Evolutionary conservation across 176 grass and related monocot species (phyloP).

Genomic region (Aechmea fasciata): DNA sequence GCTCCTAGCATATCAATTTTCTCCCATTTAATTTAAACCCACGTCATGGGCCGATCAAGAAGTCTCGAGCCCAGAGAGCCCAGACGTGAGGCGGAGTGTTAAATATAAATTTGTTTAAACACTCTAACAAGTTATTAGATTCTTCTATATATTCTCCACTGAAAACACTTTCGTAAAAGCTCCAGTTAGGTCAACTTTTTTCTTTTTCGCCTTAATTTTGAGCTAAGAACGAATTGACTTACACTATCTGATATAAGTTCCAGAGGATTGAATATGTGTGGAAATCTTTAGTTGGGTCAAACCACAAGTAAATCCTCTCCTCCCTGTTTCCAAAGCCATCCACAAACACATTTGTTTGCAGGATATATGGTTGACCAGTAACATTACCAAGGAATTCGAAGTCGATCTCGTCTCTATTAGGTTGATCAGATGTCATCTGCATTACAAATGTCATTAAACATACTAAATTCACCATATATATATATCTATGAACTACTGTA

Average conservation of each 20-base stretch:
- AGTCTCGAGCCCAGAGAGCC: too few relatives aligned
- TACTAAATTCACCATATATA: neutral
- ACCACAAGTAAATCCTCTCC: conserved; percentile 32
- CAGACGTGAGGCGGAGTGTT: too few relatives aligned
- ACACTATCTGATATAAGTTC: conserved; percentile 36
- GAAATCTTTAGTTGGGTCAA: conserved; percentile 32
- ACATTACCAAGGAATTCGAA: conserved; percentile 35
- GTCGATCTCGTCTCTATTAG: conserved; percentile 32
- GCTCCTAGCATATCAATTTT: too few relatives aligned
- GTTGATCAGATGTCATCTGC: conserved; percentile 24
- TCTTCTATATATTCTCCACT: too few relatives aligned
- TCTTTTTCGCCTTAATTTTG: neutral
- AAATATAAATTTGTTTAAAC: too few relatives aligned
- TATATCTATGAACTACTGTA: neutral
- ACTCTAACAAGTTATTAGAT: too few relatives aligned
- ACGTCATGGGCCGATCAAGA: too few relatives aligned
- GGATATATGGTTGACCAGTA: conserved; percentile 28
- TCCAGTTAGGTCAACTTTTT: too few relatives aligned
- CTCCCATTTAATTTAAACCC: too few relatives aligned
- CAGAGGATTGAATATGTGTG: conserved; percentile 25
- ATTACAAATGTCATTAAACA: neutral
- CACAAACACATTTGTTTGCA: conserved; percentile 28
- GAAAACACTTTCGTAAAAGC: too few relatives aligned
- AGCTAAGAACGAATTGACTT: neutral
- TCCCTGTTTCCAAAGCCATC: conserved; percentile 21